Evolutionary conservation across 805 yeast species (phyloP).

Genomic region (Nadsonia fulvescens): DNA sequence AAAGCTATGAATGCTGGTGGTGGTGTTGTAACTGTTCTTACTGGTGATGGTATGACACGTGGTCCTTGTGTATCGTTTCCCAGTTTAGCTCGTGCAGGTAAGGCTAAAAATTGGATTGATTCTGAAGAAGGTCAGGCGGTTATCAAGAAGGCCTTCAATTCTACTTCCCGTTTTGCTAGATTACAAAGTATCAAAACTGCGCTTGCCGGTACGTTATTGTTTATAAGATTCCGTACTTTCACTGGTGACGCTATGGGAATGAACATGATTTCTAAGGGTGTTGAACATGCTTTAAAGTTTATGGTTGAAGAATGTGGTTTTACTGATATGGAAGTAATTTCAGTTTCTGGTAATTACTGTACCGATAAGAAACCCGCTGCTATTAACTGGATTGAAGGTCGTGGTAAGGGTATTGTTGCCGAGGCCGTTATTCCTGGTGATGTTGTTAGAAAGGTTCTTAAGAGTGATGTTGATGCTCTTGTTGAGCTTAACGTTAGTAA

Average conservation of each 20-base stretch:
- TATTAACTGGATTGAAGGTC: slow-evolving; percentile 97
- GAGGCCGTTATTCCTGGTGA: slow-evolving; percentile 80
- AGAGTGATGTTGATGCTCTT: slow-evolving; percentile 80
- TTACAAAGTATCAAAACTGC: slow-evolving; percentile 83
- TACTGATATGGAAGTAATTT: slow-evolving; percentile 81
- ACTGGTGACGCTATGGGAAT: slow-evolving; percentile 99
- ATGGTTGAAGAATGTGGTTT: slow-evolving; percentile 85
- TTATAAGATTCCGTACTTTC: slow-evolving; percentile 88
- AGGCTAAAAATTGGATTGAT: slow-evolving; percentile 88
- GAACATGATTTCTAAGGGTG: slow-evolving; percentile 99
- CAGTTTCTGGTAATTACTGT: slow-evolving; percentile 94
- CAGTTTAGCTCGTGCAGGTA: slow-evolving; percentile 71
- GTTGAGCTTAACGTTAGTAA: slow-evolving; percentile 80
- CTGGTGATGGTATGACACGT: slow-evolving; percentile 97
- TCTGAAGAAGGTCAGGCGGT: slow-evolving; percentile 79
- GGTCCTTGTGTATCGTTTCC: slow-evolving; percentile 96
- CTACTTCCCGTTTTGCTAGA: slow-evolving; percentile 94
- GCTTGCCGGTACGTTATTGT: slow-evolving; percentile 78
- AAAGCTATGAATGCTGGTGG: slow-evolving; percentile 96
- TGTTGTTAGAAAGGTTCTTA: slow-evolving; percentile 64
- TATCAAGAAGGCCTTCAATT: slow-evolving; percentile 79
- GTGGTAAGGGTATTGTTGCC: slow-evolving; percentile 96
- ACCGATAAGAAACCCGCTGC: slow-evolving; percentile 97
- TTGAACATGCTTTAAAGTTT: slow-evolving; percentile 64
- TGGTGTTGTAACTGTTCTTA: slow-evolving; percentile 80